These are phyloP conservation scores for Mycena citricolor DNA, from an alignment of 1,284 basidiomycete genomes.

Conservation along the genomic window DNA sequence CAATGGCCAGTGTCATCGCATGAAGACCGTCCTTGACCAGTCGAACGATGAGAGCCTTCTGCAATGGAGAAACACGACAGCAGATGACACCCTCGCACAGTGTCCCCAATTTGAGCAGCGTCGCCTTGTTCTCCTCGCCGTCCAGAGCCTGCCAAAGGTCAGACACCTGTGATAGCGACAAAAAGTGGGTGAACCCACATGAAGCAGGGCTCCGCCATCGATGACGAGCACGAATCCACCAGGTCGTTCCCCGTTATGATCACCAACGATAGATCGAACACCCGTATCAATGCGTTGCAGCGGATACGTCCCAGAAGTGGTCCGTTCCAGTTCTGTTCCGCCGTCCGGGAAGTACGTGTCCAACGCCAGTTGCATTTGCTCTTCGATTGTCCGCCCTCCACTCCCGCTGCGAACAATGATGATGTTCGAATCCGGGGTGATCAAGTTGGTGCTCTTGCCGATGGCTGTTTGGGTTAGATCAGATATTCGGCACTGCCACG, in stretches of 20 bases:
- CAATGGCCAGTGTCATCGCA: constrained; percentile 94
- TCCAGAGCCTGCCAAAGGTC: constrained; percentile 56
- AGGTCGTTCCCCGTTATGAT: constrained; percentile 84
- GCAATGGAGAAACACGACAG: constrained; percentile 94
- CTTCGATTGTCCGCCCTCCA: constrained; percentile 66
- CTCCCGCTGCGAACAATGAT: constrained; percentile 87
- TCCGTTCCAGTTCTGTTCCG: constrained; percentile 45
- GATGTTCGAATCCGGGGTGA: constrained; percentile 87
- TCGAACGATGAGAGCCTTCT: constrained; percentile 92
- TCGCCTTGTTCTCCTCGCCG: constrained; percentile 73
- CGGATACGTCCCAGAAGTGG: constrained; percentile 32
- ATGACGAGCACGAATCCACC: constrained; percentile 96
- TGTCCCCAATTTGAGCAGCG: constrained; percentile 83
- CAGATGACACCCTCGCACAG: constrained; percentile 96
- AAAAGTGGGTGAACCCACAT: constrained; percentile 38
- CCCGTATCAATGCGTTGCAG: constrained; percentile 71
- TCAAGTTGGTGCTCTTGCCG: constrained; percentile 94
- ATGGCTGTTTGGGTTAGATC: constrained; percentile 63
- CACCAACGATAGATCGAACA: constrained; percentile 80
- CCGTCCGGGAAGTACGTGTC: constrained; percentile 90
- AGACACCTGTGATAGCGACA: background rate
- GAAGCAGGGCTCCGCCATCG: constrained; percentile 80
- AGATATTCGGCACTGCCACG: background rate
- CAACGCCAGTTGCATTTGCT: constrained; percentile 83
- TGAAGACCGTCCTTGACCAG: constrained; percentile 91